phyloP scores from a whole-genome alignment of 805 yeast genomes.

The Martiniozyma abietophila region DNA sequence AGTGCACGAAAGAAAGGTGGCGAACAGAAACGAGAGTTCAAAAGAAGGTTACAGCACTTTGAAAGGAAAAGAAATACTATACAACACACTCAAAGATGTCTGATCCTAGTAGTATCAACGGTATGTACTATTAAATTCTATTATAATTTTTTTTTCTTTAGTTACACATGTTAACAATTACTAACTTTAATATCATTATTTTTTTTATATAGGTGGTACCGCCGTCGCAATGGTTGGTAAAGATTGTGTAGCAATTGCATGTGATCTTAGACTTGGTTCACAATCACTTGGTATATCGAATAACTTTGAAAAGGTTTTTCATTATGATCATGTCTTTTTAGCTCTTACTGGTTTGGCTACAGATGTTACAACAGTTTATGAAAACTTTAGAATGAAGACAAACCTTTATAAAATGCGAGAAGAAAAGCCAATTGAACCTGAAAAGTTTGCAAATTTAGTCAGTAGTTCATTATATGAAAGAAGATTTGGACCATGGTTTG shows the following conservation, averaged over 20 bases:
- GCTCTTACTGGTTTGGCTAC: constrained; percentile 95
- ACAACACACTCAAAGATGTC: no score
- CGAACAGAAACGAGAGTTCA: no score
- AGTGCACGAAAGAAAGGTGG: no score
- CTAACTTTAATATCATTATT: no score
- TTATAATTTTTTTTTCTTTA: no score
- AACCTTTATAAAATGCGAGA: constrained; percentile 86
- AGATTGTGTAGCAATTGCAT: constrained; percentile 96
- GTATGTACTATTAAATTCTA: constrained; percentile 32
- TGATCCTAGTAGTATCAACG: constrained; percentile 72
- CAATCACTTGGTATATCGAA: constrained; percentile 90
- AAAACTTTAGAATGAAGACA: constrained; percentile 73
- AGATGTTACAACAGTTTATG: constrained; percentile 81
- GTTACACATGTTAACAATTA: constrained; percentile 1
- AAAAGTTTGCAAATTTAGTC: constrained; percentile 85
- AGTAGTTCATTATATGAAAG: constrained; percentile 83
- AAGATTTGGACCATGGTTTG: constrained; percentile 93
- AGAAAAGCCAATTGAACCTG: constrained; percentile 88
- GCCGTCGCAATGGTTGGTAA: constrained; percentile 99
- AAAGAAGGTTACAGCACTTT: no score
- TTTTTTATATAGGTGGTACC: constrained; percentile 94
- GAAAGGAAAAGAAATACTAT: no score
- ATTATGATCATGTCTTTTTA: constrained; percentile 74
- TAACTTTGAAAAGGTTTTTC: constrained; percentile 87
- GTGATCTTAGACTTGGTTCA: constrained; percentile 87